These are phyloP conservation scores for Mycena indigotica DNA, from an alignment of 768 basidiomycete species.

Conservation along the genomic window DNA sequence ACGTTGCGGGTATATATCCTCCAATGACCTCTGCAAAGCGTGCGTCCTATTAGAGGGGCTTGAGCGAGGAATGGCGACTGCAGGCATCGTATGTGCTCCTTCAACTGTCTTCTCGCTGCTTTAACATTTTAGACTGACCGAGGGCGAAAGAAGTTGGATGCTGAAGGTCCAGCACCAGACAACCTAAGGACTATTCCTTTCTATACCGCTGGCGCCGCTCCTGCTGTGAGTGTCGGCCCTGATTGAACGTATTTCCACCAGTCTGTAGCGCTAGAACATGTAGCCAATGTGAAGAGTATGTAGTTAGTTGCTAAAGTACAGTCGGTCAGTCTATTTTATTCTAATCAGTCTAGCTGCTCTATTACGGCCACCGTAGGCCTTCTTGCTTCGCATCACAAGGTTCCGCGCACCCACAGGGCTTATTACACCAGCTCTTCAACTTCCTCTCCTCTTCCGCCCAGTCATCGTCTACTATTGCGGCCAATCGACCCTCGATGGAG, in stretches of 20 bases:
- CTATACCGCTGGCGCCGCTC: slow-evolving; percentile 31
- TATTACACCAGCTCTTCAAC: slow-evolving; percentile 1
- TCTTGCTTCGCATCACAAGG: not conserved
- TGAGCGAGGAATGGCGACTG: slow-evolving; percentile 75
- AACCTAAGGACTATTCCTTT: slow-evolving; percentile 77
- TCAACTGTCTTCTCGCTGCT: not conserved
- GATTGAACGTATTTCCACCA: too few species aligned
- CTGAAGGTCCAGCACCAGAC: slow-evolving; percentile 60
- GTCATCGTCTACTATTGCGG: slow-evolving; percentile 13
- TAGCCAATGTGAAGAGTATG: too few species aligned
- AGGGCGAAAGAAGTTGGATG: slow-evolving; percentile 62
- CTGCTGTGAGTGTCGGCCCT: not conserved
- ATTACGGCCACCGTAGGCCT: not conserved
- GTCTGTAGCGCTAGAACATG: too few species aligned
- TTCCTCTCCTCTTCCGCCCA: slow-evolving; percentile 8
- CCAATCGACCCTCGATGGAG: slow-evolving; percentile 10
- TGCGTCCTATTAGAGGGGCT: slow-evolving; percentile 89
- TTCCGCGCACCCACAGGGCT: slow-evolving; percentile 10
- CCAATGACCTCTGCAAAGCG: slow-evolving; percentile 95
- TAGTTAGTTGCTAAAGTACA: too few species aligned
- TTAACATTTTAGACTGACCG: slow-evolving; percentile 57
- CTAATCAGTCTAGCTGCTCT: not conserved
- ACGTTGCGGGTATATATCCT: slow-evolving; percentile 94
- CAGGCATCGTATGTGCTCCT: slow-evolving; percentile 56
- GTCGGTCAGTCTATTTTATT: too few species aligned